Evolutionary conservation across 2,329 filamentous ascomycete species (phyloP), one percentile per base, ranked within the genome.

Genomic region (Zalaria sp.): DNA sequence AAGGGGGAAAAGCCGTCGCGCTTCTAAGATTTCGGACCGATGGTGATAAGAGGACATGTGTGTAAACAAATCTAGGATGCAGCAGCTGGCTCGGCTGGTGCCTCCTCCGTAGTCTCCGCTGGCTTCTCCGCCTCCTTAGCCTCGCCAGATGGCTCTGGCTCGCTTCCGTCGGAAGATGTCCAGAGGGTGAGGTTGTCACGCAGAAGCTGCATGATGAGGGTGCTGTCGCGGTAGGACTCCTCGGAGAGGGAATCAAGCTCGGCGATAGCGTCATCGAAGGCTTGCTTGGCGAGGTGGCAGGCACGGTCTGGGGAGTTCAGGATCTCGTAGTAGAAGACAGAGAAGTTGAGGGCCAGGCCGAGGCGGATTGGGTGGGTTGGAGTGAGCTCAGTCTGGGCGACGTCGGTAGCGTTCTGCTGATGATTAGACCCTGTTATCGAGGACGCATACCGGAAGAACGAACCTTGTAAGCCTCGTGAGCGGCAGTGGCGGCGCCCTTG

Each of bases 271-370:
- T 95, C 89, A 64, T 96, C 89, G 61, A 96, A 96, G 39, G 91
- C 89, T 75, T 96, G 89, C 80, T 96, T 96, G 68, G 89, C 89
- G 53, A 96, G 80, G 65, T 96, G 89, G 79, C 89, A 96, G 61
- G 89, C 89, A 63, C 84, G 86, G 69, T 95, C 88, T 59, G 88
- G 89, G 31, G 88, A 93, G 81, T 95, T 96, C 63, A 95, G 75
- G 65, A 95, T 95, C 77, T 95, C 91, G 69, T 95, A 94, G 79
- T 94, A 94, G 76, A 95, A 95, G 59, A 95, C 89, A 51, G 88
- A 95, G 79, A 96, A 95, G 82, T 95, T 96, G 56, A 96, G 80
- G 54, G 89, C 89, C 59, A 96, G 82, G 66, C 89, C 89, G 52
- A 96, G 85, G 60, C 89, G 88, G 72, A 96, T 96, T 57, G 89